phyloP scores from a whole-genome alignment of 73 alveolate species.

The Paramecium octaurelia region DNA sequence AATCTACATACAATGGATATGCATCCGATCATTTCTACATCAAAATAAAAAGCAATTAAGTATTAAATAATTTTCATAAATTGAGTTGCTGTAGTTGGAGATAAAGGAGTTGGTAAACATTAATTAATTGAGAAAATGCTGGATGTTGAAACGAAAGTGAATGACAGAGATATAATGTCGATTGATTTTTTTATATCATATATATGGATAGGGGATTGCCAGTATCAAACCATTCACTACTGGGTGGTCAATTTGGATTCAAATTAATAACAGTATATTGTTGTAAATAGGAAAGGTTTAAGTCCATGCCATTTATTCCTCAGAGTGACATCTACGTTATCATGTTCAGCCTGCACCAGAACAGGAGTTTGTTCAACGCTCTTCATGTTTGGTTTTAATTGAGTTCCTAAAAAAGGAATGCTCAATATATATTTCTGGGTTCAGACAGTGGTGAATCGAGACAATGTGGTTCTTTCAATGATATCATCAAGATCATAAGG shows the following conservation, averaged over 20 bases:
- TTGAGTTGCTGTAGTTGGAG: slow-evolving; percentile 34
- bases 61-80: background rate
- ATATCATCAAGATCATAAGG: background rate
- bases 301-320: background rate
- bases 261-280: background rate
- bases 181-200: slow-evolving; percentile 14
- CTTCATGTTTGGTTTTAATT: background rate
- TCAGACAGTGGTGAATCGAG: background rate
- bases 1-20: background rate
- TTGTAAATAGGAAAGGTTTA: background rate
- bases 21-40: background rate
- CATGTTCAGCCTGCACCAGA: background rate
- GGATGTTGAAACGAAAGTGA: background rate
- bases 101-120: slow-evolving; percentile 12
- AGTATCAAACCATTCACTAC: background rate
- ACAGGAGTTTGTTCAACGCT: background rate
- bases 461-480: background rate
- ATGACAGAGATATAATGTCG: background rate
- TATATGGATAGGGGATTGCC: background rate
- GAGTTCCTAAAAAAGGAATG: background rate
- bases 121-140: slow-evolving; percentile 19
- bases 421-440: background rate
- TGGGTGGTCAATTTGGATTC: background rate
- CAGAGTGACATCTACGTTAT: background rate
- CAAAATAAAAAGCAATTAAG: background rate